phyloP scores from a whole-genome alignment of 2,329 filamentous ascomycete genomes.

The Ceratocystis destructans region DNA sequence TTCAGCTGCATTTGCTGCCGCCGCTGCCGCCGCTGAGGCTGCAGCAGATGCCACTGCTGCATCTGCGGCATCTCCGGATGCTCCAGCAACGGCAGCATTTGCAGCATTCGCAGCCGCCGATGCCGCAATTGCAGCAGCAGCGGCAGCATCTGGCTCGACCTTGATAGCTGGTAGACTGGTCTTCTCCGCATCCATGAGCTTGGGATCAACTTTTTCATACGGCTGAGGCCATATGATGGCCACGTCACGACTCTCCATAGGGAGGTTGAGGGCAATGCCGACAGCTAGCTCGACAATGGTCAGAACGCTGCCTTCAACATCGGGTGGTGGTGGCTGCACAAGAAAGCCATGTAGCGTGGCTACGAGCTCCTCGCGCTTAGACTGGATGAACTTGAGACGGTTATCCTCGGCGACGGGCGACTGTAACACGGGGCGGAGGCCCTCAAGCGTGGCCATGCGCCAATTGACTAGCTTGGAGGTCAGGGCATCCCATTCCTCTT shows the following conservation, averaged over 20 bases:
- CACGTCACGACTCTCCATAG: slow-evolving; percentile 82
- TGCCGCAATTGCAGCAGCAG: slow-evolving; percentile 24
- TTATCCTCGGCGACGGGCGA: slow-evolving; percentile 52
- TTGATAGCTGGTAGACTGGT: slow-evolving; percentile 42
- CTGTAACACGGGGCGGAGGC: slow-evolving; percentile 58
- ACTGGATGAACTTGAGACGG: slow-evolving; percentile 53
- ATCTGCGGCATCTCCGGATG: background rate
- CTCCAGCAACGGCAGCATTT: background rate
- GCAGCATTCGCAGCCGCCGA: slow-evolving; percentile 29
- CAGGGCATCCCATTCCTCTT: slow-evolving; percentile 80
- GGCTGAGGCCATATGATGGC: slow-evolving; percentile 75
- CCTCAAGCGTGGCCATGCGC: slow-evolving; percentile 86
- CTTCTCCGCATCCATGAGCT: slow-evolving; percentile 82
- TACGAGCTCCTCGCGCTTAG: slow-evolving; percentile 54
- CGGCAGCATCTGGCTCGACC: slow-evolving; percentile 21
- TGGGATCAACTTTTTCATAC: slow-evolving; percentile 52
- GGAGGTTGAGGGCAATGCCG: slow-evolving; percentile 71
- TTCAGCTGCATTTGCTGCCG: slow-evolving; percentile 30
- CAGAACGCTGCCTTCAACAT: slow-evolving; percentile 73
- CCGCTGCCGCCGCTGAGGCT: background rate
- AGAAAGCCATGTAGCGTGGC: slow-evolving; percentile 60
- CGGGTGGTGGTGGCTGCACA: slow-evolving; percentile 59
- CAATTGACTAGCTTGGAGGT: slow-evolving; percentile 80
- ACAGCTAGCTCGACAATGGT: slow-evolving; percentile 91
- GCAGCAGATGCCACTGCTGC: background rate